Conservation (phyloP, 257 asterid genomes). For the Ocimum tenuiflorum region DNA sequence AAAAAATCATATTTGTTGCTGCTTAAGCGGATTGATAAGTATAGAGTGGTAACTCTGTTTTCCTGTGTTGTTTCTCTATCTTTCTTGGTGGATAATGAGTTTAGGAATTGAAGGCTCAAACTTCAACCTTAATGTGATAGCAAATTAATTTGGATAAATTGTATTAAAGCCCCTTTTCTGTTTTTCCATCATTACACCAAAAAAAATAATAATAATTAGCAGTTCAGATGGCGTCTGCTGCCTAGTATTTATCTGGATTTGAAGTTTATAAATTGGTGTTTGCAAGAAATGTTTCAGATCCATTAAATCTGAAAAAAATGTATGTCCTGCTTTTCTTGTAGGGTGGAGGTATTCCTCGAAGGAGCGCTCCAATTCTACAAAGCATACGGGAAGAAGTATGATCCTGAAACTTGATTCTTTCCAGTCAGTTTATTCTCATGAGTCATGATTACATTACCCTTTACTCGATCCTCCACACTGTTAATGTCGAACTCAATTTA, state of each 20-base stretch:
- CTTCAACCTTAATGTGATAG: too few species aligned
- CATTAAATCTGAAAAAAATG: background rate
- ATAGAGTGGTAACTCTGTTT: background rate
- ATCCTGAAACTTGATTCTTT: conserved; percentile 17
- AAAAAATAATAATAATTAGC: too few species aligned
- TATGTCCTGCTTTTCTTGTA: conserved; percentile 24
- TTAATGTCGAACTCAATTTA: background rate
- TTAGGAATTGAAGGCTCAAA: too few species aligned
- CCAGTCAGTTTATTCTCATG: background rate
- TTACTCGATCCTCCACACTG: background rate
- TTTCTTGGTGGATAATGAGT: background rate
- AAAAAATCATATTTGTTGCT: background rate
- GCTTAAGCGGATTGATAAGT: background rate
- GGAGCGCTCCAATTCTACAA: conserved; percentile 82
- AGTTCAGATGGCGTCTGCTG: too few species aligned
- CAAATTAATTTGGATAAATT: too few species aligned
- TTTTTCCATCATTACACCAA: too few species aligned
- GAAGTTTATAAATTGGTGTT: background rate
- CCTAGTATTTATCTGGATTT: background rate
- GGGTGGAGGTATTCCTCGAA: conserved; percentile 96
- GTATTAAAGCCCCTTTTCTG: too few species aligned
- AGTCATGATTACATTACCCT: background rate
- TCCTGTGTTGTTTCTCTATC: background rate
- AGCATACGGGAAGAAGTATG: conserved; percentile 84
- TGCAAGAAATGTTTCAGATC: background rate